Evolutionary conservation across 305 asterid species (phyloP), one percentile per base, ranked within the genome.

Genomic region (Plantago lanceolata): DNA sequence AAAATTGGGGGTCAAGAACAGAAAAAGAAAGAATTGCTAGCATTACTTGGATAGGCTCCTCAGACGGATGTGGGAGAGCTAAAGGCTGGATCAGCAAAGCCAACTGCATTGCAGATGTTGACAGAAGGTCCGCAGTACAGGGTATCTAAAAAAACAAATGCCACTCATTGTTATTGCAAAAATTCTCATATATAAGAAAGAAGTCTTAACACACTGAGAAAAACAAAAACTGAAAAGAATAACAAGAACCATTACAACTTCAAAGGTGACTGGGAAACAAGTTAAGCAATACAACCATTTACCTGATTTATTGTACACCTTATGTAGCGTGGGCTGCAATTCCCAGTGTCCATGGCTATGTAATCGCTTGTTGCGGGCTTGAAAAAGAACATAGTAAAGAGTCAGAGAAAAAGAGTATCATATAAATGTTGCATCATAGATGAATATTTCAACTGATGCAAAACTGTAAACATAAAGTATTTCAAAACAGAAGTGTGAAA

Each of bases 291-390:
- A 71, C 66, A 62, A 65, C 43, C 40, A 45, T 65, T 49, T 44
- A 94, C 97, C 97, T 88, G 97, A 79, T 90, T 94, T 68, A 88
- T 80, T 61, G 99, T 90, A 76, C 96, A 90, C 78, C 99, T 82
- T 82, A 94, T 77, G 87, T 85, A 86, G 67, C 99, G 97, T 47
- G 99, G 97, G 72, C 99, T 94, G 87, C 97, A 90, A 77, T 90
- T 94, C 70, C 99, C 97, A 43, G 96, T 85, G 78, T 94, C 99
- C 66, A 76, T 86, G 68, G 88, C 94, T 61, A 90, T 88, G 74
- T 94, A 90, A 53, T 94, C 97, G 70, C 95, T 88, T 68, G 96
- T 88, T 50, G 99, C 97, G 67, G 99, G 97, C 99, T 94, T 78
- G 77, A 70, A 31, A 65, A 77, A 66, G 48, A 76, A 75, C 21